Evolutionary conservation across 192 early-diverging fungal genomes (phyloP).

Genomic region (Coemansia asiatica): DNA sequence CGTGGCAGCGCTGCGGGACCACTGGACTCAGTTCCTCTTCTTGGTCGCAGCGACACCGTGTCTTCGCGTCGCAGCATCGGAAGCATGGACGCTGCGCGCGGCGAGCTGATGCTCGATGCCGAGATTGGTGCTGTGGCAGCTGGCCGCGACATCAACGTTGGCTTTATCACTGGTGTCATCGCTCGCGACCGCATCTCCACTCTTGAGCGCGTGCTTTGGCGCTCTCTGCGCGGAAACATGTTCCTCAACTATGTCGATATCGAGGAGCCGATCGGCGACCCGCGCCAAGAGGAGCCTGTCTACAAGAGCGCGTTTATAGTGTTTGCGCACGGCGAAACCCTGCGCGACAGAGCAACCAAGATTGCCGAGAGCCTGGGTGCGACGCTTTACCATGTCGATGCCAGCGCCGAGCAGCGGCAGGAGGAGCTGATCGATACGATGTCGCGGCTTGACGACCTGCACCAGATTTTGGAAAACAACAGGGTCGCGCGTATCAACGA

Average conservation of each 20-base stretch:
- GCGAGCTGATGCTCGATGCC: slow-evolving; percentile 22
- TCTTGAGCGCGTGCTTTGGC: slow-evolving; percentile 96
- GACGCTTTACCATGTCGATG: slow-evolving; percentile 88
- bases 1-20: slow-evolving; percentile 1
- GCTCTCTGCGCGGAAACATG: slow-evolving; percentile 94
- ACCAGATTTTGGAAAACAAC: slow-evolving; percentile 82
- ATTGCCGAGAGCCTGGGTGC: slow-evolving; percentile 95
- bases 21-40: slow-evolving; percentile 57
- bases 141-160: slow-evolving; percentile 59
- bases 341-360: slow-evolving; percentile 87
- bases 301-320: slow-evolving; percentile 98
- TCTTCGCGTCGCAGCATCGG: slow-evolving; percentile 53
- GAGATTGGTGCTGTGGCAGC: slow-evolving; percentile 22
- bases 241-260: slow-evolving; percentile 96
- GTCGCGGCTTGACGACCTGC: slow-evolving; percentile 84
- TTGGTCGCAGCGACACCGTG: slow-evolving; percentile 58
- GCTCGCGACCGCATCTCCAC: slow-evolving; percentile 76
- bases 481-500: slow-evolving; percentile 79
- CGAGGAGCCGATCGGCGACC: slow-evolving; percentile 91
- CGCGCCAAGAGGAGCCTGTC: slow-evolving; percentile 79
- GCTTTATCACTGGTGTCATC: slow-evolving; percentile 96
- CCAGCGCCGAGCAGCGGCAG: slow-evolving; percentile 79
- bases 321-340: slow-evolving; percentile 94
- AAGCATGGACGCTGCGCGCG: slow-evolving; percentile 46
- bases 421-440: slow-evolving; percentile 79